phyloP scores from a whole-genome alignment of 352 stramenopile species.

The Globisporangium camurandrum region DNA sequence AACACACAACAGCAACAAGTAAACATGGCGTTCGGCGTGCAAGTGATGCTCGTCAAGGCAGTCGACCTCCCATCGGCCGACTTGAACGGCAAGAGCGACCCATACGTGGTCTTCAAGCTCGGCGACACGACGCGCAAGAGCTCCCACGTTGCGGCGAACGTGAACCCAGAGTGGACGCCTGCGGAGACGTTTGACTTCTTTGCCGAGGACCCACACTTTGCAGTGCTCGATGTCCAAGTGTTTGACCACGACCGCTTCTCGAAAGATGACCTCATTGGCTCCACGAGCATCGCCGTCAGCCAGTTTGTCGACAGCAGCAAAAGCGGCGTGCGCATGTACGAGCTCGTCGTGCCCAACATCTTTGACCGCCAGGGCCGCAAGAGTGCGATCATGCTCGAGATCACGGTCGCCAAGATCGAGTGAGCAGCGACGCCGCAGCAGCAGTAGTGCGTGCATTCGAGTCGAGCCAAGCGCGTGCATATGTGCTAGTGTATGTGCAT shows the following conservation, averaged over 20 bases:
- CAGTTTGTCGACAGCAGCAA: constrained; percentile 32
- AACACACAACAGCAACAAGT: background rate
- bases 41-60: constrained; percentile 66
- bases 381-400: constrained; percentile 65
- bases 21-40: constrained; percentile 48
- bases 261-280: constrained; percentile 75
- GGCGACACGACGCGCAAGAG: constrained; percentile 60
- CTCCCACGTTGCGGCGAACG: constrained; percentile 40
- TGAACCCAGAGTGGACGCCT: constrained; percentile 67
- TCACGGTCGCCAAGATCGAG: constrained; percentile 51
- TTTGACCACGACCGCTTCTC: constrained; percentile 72
- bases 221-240: constrained; percentile 54
- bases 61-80: constrained; percentile 63
- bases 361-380: constrained; percentile 66
- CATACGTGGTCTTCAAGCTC: constrained; percentile 73
- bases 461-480: too few species aligned
- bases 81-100: constrained; percentile 82
- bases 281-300: constrained; percentile 39
- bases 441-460: too few species aligned
- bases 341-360: constrained; percentile 36
- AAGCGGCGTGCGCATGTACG: constrained; percentile 51
- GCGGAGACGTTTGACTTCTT: constrained; percentile 63
- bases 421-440: constrained; percentile 17
- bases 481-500: too few species aligned
- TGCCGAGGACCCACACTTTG: constrained; percentile 38